Conservation (phyloP, 345 rosid species). For the Conringia planisiliqua region DNA sequence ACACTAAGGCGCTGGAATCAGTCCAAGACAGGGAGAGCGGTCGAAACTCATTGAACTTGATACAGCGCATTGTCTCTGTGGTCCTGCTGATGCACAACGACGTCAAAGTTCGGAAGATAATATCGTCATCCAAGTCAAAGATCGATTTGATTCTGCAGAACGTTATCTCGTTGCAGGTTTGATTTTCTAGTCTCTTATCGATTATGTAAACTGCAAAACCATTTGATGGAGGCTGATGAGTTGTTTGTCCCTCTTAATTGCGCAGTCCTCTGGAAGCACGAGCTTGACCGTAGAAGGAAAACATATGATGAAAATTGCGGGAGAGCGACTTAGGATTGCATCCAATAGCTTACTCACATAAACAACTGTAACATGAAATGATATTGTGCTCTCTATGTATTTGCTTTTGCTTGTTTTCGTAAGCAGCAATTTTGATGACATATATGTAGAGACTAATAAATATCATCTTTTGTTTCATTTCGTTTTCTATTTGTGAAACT, state of each 20-base stretch:
- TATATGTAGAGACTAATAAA: background rate
- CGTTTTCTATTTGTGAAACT: background rate
- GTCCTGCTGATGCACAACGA: conserved; percentile 56
- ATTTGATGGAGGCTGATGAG: background rate
- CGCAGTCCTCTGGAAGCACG: conserved; percentile 42
- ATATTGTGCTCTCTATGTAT: background rate
- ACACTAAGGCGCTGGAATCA: conserved; percentile 22
- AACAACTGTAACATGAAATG: background rate
- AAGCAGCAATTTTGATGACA: background rate
- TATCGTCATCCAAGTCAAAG: conserved; percentile 45
- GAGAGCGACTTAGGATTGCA: conserved; percentile 43
- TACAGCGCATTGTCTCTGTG: conserved; percentile 47
- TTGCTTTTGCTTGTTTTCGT: background rate
- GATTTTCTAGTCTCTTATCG: background rate
- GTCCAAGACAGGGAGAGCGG: conserved; percentile 24
- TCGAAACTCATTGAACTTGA: conserved; percentile 29
- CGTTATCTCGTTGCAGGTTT: conserved; percentile 57
- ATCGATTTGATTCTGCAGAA: conserved; percentile 39
- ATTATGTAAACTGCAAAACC: background rate
- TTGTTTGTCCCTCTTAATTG: background rate
- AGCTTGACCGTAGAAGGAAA: conserved; percentile 57
- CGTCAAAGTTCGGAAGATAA: conserved; percentile 38
- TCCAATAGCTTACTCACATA: conserved; percentile 15
- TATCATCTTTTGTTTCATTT: background rate
- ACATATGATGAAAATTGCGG: conserved; percentile 43